Base-by-base conservation (phyloP, 768 basidiomycete genomes). In the Lanmaoa pseudosensibilis region DNA sequence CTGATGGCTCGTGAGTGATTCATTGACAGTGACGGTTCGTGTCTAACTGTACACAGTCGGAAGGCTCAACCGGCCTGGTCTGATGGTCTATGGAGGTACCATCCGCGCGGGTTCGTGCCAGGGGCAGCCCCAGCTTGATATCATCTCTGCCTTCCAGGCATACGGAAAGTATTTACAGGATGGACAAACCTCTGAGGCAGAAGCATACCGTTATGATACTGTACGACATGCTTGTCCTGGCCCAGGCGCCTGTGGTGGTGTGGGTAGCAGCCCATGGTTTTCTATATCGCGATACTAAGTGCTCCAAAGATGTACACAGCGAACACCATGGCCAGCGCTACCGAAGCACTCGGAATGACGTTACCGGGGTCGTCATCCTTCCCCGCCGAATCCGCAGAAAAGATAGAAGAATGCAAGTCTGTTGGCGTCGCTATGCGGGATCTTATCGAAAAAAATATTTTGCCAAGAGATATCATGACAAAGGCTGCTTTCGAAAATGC, bases 31-130 rank as follows among this genome's bases (percentile, higher is more conserved):
- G 32, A 16, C 10, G 1, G 34, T 51, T 40, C 36, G 5, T 15
- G 34, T 60, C 60, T 68, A 5, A 71, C 41, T 7, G 18, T 45
- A 27, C 38, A 41, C 63, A 94, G 92, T 99, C 50, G 97, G 96
- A 48, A 83, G 97, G 40, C 78, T 99, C 56, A 98, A 99, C 77
- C 85, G 97, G 40, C 97, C 97, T 18, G 92, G 95, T 59, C 64
- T 98, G 51, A 99, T 99, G 97, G 86, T 99, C 6, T 99, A 98
- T 65, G 97, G 97, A 38, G 97, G 97, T 33, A 90, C 90, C 33
- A 99, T 98, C 64, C 87, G 88, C 54, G 83, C 96, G 2, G 97
- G 97, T 46, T 88, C 91, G 25, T 98, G 97, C 71, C 88, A 86
- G 59, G 92, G 92, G 19, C 77, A 83, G 48, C 91, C 94, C 21